Evolutionary conservation across 2,329 filamentous ascomycete genomes (phyloP).

Genomic region (Colletotrichum lupini): DNA sequence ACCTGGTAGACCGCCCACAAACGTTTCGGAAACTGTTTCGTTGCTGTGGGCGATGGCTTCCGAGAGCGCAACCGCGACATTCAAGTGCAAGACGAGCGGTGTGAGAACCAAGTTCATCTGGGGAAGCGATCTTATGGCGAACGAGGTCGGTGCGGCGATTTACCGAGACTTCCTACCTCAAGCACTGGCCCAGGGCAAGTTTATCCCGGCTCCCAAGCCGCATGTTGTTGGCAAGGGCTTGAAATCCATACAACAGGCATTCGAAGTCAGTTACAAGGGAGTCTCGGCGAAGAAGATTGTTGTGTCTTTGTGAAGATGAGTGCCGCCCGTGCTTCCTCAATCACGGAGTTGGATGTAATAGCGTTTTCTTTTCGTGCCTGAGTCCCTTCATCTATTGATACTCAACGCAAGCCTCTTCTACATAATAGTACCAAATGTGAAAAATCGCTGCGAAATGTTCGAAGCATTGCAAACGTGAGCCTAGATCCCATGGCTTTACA

Average conservation of each 20-base stretch:
- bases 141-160: conserved; percentile 39
- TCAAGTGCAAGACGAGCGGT: conserved; percentile 42
- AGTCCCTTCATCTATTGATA: too few relatives aligned
- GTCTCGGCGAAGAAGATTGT: conserved; percentile 43
- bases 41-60: not conserved
- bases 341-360: not conserved
- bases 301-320: not conserved
- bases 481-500: too few relatives aligned
- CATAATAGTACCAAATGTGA: too few relatives aligned
- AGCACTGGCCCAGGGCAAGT: conserved; percentile 37
- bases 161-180: conserved; percentile 41
- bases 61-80: not conserved
- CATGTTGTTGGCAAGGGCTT: conserved; percentile 41
- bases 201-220: conserved; percentile 39
- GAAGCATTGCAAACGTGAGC: too few relatives aligned
- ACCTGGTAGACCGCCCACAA: not conserved
- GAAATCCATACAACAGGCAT: conserved; percentile 38
- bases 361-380: not conserved
- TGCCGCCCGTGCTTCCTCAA: too few relatives aligned
- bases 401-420: too few relatives aligned
- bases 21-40: not conserved
- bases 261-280: conserved; percentile 38
- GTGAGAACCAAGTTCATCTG: conserved; percentile 48
- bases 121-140: conserved; percentile 36
- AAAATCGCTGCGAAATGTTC: too few relatives aligned